Evolutionary conservation across 257 asterid genomes (phyloP).

Genomic region (Penstemon eatonii): DNA sequence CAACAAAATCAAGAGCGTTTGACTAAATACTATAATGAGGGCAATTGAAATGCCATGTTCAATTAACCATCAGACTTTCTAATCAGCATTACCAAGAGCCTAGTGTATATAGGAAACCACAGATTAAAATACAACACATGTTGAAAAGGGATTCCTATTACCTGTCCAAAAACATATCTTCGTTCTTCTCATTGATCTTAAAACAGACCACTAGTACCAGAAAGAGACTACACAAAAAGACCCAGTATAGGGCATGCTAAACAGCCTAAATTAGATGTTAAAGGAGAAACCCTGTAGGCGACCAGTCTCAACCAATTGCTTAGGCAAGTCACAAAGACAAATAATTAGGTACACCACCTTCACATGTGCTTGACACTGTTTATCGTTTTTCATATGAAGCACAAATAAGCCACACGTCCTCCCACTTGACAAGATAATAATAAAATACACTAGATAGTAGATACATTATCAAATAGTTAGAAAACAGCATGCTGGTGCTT

Average conservation of each 20-base stretch:
- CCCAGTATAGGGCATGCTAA: neutral
- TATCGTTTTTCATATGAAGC: neutral
- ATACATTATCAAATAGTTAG: neutral
- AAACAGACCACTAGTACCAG: neutral
- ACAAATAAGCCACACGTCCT: neutral
- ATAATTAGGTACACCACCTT: neutral
- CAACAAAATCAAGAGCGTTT: no score
- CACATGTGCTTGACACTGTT: neutral
- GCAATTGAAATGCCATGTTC: no score
- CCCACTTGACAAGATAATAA: neutral
- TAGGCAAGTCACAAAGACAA: neutral
- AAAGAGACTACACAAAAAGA: slow-evolving; percentile 4
- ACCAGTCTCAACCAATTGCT: no score
- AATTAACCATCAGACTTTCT: no score
- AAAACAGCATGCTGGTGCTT: neutral
- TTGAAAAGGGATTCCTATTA: neutral
- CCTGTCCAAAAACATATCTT: neutral
- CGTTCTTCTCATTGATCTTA: neutral
- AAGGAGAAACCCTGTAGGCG: no score
- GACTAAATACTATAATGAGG: no score
- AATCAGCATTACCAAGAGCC: no score
- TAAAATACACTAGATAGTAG: neutral
- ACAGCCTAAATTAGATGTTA: no score
- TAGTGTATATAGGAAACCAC: neutral
- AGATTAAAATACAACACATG: neutral